A percentile compares a stretch with the other conserved stretches of the same genome.
Conservation (phyloP, 2,329 filamentous ascomycete species). For the Alternaria panax region DNA sequence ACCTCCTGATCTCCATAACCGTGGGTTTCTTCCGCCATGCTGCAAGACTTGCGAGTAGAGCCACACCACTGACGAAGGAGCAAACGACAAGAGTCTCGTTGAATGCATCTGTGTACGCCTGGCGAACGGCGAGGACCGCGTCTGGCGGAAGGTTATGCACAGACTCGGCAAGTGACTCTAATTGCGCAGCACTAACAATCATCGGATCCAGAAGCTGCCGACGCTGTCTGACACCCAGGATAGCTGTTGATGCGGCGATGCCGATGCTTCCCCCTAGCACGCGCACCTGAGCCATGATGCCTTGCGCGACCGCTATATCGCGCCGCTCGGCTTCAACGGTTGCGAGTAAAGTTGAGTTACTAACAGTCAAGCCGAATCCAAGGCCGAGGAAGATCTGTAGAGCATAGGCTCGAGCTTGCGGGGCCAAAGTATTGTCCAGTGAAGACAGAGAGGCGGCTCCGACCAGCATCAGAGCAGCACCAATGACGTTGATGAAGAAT, state of each 20-base stretch:
- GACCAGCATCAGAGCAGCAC: constrained; percentile 13
- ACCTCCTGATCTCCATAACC: not conserved
- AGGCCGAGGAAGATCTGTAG: constrained; percentile 16
- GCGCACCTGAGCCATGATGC: constrained; percentile 17
- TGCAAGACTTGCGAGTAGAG: constrained; percentile 20
- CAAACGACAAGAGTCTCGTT: constrained; percentile 25
- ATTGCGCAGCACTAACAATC: constrained; percentile 5
- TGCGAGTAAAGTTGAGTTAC: constrained; percentile 15
- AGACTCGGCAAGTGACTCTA: constrained; percentile 15
- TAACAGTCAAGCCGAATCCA: constrained; percentile 14
- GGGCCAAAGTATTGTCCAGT: constrained; percentile 1
- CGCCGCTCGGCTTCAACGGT: constrained; percentile 8
- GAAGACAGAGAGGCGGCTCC: constrained; percentile 12
- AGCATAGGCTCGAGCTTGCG: constrained; percentile 13
- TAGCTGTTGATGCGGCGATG: constrained; percentile 20
- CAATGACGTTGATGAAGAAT: constrained; percentile 10
- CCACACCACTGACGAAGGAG: constrained; percentile 21
- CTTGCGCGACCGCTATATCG: constrained; percentile 18
- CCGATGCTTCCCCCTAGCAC: constrained; percentile 18
- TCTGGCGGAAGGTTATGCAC: constrained; percentile 6
- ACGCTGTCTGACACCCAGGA: constrained; percentile 16
- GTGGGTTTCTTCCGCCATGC: constrained; percentile 16
- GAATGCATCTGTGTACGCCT: constrained; percentile 27
- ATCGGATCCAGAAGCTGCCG: constrained; percentile 10
- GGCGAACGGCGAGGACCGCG: constrained; percentile 4